Evolutionary conservation across 2,329 filamentous ascomycete species (phyloP).

Genomic region (Penicillium sp.): DNA sequence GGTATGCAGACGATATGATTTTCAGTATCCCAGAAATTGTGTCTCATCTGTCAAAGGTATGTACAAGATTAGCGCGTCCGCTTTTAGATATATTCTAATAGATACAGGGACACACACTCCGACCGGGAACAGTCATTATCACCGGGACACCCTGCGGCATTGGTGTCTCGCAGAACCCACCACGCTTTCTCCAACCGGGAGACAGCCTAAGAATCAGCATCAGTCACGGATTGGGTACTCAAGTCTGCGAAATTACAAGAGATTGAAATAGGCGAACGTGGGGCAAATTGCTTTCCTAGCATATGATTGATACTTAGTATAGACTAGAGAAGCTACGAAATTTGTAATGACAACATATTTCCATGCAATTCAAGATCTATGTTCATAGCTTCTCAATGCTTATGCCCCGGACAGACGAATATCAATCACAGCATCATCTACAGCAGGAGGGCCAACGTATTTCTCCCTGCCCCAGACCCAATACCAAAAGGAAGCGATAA

Average conservation of each 20-base stretch:
- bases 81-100: too few relatives aligned
- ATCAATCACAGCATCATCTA: constrained; percentile 17
- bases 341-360: neutral
- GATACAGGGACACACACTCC: constrained; percentile 13
- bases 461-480: constrained; percentile 69
- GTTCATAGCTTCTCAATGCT: neutral
- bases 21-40: constrained; percentile 20
- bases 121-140: constrained; percentile 19
- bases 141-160: constrained; percentile 21
- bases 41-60: constrained; percentile 20
- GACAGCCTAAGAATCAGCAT: constrained; percentile 15
- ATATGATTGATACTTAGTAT: neutral
- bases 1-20: constrained; percentile 19
- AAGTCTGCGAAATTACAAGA: constrained; percentile 14
- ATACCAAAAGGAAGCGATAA: constrained; percentile 68
- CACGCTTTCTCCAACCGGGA: constrained; percentile 13
- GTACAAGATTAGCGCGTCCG: too few relatives aligned
- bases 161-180: constrained; percentile 16
- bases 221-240: constrained; percentile 18
- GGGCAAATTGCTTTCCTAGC: neutral
- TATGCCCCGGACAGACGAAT: constrained; percentile 1
- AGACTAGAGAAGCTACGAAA: neutral
- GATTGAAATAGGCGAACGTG: too few relatives aligned
- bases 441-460: constrained; percentile 25
- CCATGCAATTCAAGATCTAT: neutral